Base-by-base conservation (phyloP, 345 rosid genomes). In the Salix viminalis region DNA sequence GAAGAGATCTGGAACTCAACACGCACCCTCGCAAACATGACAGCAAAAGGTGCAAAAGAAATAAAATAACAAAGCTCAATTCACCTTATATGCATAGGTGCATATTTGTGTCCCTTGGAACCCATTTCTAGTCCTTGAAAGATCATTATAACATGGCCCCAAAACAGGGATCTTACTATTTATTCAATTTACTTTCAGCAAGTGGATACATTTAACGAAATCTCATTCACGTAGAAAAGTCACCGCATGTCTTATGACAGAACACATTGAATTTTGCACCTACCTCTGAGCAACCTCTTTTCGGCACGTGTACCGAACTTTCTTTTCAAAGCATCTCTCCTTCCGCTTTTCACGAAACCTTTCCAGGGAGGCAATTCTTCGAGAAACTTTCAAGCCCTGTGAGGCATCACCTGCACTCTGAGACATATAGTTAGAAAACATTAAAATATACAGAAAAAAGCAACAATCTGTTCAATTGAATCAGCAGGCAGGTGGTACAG, bases 201-300 rank as follows among this genome's bases (percentile, higher is more conserved):
- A 36, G 67, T 79, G 74, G 81, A 83, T 11, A 2, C 4, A 56
- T n/a, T 56, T 56, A 56, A n/a, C 8, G 62, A 56, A 8, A 56
- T 56, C 24, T 9, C 50, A 56, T 8, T 56, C 62, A n/a, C 10
- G 13, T 26, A 28, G 6, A 26, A 50, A 74, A 62, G 42, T 21
- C 76, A 39, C 56, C 26, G n/a, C 26, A 81, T 87, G 73, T 41
- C 5, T 11, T 19, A 26, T 61, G 50, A 69, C 23, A 24, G 14
- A 67, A 2, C 6, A 12, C 61, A 41, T 62, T 14, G 30, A 11
- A 42, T 54, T 14, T 72, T 30, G 26, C 32, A 65, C 56, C 72
- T 77, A 84, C 89, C 86, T 83, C 12, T 76, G 81, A 28, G 89
- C 89, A 69, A 86, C 87, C 73, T 86, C 87, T 83, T 86, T 84